These are phyloP conservation scores for Groenewaldozyma salmanticensis DNA, from an alignment of 805 yeast genomes.

Conservation along the genomic window DNA sequence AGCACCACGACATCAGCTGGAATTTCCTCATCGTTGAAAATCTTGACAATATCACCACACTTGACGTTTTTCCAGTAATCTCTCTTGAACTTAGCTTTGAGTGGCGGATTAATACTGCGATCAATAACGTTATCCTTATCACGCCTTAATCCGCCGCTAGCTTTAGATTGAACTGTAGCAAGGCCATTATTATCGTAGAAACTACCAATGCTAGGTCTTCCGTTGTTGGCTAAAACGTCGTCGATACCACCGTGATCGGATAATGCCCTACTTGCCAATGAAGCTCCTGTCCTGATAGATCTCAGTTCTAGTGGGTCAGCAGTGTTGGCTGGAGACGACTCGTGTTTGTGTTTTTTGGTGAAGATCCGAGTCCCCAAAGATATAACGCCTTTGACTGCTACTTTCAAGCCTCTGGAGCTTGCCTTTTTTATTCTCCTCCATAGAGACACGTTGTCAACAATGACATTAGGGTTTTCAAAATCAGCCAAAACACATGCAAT, in stretches of 20 bases:
- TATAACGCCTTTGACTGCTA: neutral
- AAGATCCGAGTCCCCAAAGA: neutral
- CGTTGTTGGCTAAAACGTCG: no score
- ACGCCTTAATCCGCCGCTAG: neutral
- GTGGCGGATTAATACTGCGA: slow-evolving; percentile 23
- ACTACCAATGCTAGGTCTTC: neutral
- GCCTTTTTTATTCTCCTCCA: slow-evolving; percentile 67
- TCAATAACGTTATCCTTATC: slow-evolving; percentile 23
- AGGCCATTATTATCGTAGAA: neutral
- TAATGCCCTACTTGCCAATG: neutral
- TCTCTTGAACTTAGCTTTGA: slow-evolving; percentile 34
- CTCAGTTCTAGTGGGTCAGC: neutral
- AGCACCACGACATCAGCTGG: slow-evolving; percentile 68
- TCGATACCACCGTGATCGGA: no score
- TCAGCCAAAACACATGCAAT: slow-evolving; percentile 49
- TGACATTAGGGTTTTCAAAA: slow-evolving; percentile 48
- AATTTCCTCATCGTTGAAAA: slow-evolving; percentile 60
- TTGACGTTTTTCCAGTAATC: slow-evolving; percentile 62
- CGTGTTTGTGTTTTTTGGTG: slow-evolving; percentile 2
- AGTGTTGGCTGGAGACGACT: neutral
- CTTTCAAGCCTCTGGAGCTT: slow-evolving; percentile 25
- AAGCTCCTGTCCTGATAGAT: neutral
- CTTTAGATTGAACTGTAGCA: neutral
- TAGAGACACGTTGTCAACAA: slow-evolving; percentile 40
- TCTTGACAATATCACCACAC: slow-evolving; percentile 65